phyloP scores from a whole-genome alignment of 2,329 filamentous ascomycete genomes.

The Fusarium pilosicola region DNA sequence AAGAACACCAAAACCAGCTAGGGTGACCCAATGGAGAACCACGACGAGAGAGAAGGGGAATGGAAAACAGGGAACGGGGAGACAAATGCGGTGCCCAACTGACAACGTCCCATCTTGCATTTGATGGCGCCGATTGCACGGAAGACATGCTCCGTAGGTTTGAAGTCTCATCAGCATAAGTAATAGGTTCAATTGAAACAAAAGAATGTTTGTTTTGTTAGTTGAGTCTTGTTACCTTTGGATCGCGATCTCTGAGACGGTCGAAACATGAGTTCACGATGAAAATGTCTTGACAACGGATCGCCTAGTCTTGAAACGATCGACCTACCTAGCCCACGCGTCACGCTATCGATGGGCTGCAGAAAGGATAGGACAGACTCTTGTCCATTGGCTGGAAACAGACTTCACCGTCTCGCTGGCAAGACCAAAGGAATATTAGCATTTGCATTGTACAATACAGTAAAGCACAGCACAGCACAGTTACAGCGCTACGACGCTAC shows the following conservation, averaged over 20 bases:
- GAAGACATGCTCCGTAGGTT: slow-evolving; percentile 28
- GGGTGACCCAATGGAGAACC: not conserved
- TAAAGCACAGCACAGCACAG: not conserved
- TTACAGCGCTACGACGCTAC: not conserved
- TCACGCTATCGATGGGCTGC: slow-evolving; percentile 29
- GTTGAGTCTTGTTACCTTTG: not conserved
- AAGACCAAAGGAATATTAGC: not conserved
- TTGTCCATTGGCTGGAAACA: slow-evolving; percentile 11
- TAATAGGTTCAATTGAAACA: slow-evolving; percentile 13
- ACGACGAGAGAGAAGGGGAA: slow-evolving; percentile 1
- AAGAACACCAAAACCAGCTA: slow-evolving; percentile 2
- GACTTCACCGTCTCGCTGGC: slow-evolving; percentile 16
- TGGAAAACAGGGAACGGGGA: slow-evolving; percentile 32
- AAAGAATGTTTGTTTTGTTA: slow-evolving; percentile 7
- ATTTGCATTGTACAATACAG: not conserved
- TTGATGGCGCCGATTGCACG: slow-evolving; percentile 15
- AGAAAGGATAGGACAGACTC: not conserved
- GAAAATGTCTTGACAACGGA: slow-evolving; percentile 26
- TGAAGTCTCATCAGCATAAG: not conserved
- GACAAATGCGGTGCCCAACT: slow-evolving; percentile 17
- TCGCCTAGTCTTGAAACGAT: slow-evolving; percentile 31
- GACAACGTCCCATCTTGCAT: slow-evolving; percentile 9
- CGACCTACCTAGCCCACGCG: slow-evolving; percentile 18
- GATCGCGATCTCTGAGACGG: slow-evolving; percentile 29
- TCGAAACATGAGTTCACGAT: slow-evolving; percentile 21